Base-by-base conservation (phyloP, 176 grass and related monocot genomes). In the Bromus sterilis region DNA sequence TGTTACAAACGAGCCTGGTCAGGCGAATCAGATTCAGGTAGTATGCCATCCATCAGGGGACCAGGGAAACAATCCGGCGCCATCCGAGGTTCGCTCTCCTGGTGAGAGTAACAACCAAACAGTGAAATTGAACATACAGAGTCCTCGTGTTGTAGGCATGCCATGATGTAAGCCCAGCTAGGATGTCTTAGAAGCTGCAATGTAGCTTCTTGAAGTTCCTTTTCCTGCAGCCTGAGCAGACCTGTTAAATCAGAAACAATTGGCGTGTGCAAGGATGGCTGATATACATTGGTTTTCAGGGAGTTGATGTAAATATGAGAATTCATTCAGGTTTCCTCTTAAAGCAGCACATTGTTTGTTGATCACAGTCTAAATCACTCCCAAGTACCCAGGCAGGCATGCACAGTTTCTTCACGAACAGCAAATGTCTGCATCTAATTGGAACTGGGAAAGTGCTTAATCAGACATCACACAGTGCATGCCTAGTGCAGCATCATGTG, bases 281-380 rank as follows among this genome's bases (percentile, higher is more conserved):
- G 56, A 58, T 48, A 43, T 66, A 82, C 49, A 14, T 10, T 71
- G 25, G 29, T 35, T 66, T 77, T 36, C 35, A 77, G 63, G 72
- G 68, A 6, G 65, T 72, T 88, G 35, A 18, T 78, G 78, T 82
- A 86, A 48, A 89, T 89, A 86, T 56, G 88, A 74, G 73, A 86
- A 73, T 39, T 58, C 73, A 51, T 78, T 39, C 83, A 5, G 73
- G 36, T 82, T 81, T 78, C 44, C 57, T 78, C 28, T 33, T 32
- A 23, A 26, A 74, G 39, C 44, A 48, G 2, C 69, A 44, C 43
- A 36, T 46, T 46, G 32, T 78, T 25, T 77, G 29, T 44, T 66
- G 14, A 10, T 53, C 65, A 73, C 26, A 24, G 20, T 44, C 37
- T 13, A 35, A 63, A 71, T 43, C 23, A 71, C 6, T 43, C 39